Base-by-base conservation (phyloP, 2,329 filamentous ascomycete genomes). In the Colletotrichum godetiae region DNA sequence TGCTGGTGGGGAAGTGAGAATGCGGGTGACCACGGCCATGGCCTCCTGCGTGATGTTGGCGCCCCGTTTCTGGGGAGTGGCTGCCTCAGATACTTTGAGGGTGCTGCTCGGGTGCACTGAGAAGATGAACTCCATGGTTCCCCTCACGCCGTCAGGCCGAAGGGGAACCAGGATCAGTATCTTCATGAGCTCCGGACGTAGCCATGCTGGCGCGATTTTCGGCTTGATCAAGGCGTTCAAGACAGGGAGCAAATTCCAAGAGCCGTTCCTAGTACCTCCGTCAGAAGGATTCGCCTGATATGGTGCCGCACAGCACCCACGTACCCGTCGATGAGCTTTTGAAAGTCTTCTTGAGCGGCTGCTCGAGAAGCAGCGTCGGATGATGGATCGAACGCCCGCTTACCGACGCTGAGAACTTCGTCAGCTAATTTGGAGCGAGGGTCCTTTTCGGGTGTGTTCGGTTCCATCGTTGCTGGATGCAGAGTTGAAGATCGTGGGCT, bases 111-210 rank as follows among this genome's bases (percentile, higher is more conserved):
- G 89, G 74, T 93, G 92, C 7, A 93, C 90, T 1, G 92, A 88
- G 70, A 93, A 92, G 46, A 94, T 86, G 78, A 94, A 94, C 78
- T 94, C 92, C 74, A 94, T 85, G 0, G 91, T 92, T 31, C 90
- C 88, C 42, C 92, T 88, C 15, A 94, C 91, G 22, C 92, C 92
- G 74, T 90, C 87, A 2, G 84, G 82, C 4, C 92, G 86, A 31
- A 93, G 84, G 1, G 92, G 92, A 11, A 94, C 78, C 13, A 86
- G 79, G 1, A 91, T 90, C 57, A 94, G 84, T 13, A 88, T 85
- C 69, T 86, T 86, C 76, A 92, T 84, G 1, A 94, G 79, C 55
- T 86, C 86, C 22, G 85, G 76, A 56, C 88, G 88, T n/a, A 94
- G 84, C 90, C 90, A 93, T 79, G 81, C 76, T 12, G 91, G 90